Evolutionary conservation across 768 basidiomycete species (phyloP), one percentile per base, ranked within the genome.

Genomic region (Leccinum uliginosum): DNA sequence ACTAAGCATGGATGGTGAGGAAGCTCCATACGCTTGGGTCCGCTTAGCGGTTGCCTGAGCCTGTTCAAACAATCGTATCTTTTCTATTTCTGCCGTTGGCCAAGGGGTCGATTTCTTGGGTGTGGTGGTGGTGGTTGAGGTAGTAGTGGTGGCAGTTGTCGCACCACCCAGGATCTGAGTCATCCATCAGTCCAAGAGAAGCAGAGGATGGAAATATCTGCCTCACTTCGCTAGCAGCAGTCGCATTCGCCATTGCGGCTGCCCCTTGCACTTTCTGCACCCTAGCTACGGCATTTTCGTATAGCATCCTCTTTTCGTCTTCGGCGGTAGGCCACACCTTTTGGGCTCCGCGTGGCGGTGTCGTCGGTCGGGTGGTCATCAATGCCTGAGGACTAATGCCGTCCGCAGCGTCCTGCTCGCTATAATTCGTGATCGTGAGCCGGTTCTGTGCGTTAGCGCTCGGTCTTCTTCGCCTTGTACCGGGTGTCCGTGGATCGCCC

Each of bases 21-120:
- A 65, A 14, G 68, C 63, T 1, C 70, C 75, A 21, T 55, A 63
- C 6, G 77, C 81, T 64, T 87, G 88, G 5, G 80, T 80, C 52
- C 76, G 78, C 54, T 75, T 77, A 2, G 83, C 90, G n/a, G 80
- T 84, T 1, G 79, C 82, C 64, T 85, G 84, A 0, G 90, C 89
- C 50, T 83, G 68, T 50, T 86, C 76, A 69, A 80, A 91, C n/a
- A 90, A 66, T n/a, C 80, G 76, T 1, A 79, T 71, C 63, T 93
- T 92, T 67, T 93, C 91, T 54, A 84, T 81, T 70, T 91, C 90
- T 0, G 91, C 88, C 1, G 85, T 79, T 7, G 75, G 75, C 87
- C 87, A 91, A 19, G 65, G 48, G 3, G 63, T 3, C 0, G 57
- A 48, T 23, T 60, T 63, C 56, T 69, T 69, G 51, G 59, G 50